phyloP scores from a whole-genome alignment of 164 flowering plant species.

The Berberis thunbergii region DNA sequence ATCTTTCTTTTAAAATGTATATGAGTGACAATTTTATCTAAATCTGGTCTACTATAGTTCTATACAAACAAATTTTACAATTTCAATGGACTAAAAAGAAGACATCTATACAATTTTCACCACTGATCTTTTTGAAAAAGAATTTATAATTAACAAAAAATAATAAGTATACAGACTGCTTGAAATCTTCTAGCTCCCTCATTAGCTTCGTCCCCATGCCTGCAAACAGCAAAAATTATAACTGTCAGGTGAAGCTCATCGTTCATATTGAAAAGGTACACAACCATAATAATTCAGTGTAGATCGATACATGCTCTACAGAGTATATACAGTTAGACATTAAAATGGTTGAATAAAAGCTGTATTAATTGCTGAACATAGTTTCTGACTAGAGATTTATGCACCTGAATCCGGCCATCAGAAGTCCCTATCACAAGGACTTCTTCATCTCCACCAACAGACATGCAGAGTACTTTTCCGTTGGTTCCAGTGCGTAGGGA shows the following conservation, averaged over 20 bases:
- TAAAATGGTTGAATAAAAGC: not conserved
- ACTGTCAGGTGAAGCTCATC: not conserved
- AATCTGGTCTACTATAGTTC: not conserved
- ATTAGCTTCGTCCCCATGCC: slow-evolving; percentile 62
- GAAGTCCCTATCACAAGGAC: slow-evolving; percentile 60
- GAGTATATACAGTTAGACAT: not conserved
- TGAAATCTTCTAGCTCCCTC: not conserved
- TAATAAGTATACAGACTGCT: no score
- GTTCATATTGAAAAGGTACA: not conserved
- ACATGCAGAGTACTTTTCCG: slow-evolving; percentile 49
- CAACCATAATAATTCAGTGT: not conserved
- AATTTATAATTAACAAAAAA: not conserved
- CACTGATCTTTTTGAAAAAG: not conserved
- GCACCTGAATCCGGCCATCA: slow-evolving; percentile 67
- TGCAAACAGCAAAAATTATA: slow-evolving; percentile 17
- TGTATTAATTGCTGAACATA: not conserved
- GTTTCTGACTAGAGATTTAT: not conserved
- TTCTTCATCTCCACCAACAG: slow-evolving; percentile 43
- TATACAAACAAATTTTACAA: slow-evolving; percentile 4
- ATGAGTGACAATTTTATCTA: not conserved
- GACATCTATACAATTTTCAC: not conserved
- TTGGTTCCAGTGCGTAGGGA: slow-evolving; percentile 38
- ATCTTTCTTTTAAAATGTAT: not conserved
- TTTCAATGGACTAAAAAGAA: not conserved
- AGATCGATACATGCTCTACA: no score